Percentiles rank a stretch among this genome's conserved stretches.
Conservation (phyloP, 148 eudicot genomes). For the Chenopodium berlandieri region DNA sequence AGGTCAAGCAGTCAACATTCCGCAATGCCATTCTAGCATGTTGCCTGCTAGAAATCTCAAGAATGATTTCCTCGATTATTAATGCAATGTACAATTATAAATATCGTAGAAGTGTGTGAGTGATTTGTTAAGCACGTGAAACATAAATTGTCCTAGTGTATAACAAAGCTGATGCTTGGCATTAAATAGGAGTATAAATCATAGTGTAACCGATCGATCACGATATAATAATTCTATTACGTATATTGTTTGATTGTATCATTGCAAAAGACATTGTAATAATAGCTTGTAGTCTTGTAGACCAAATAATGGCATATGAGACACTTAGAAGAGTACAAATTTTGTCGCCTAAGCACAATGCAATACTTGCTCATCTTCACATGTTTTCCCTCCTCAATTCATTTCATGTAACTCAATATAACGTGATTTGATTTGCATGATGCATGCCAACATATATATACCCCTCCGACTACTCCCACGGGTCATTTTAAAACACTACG, state of each 20-base stretch:
- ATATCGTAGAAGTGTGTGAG: background rate
- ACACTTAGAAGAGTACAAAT: conserved; percentile 3
- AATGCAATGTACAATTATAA: background rate
- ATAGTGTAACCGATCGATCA: background rate
- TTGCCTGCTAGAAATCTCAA: conserved; percentile 23
- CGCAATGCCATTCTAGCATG: background rate
- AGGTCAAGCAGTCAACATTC: too few relatives aligned
- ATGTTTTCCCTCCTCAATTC: background rate
- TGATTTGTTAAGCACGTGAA: conserved; percentile 11
- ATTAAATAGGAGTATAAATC: too few relatives aligned
- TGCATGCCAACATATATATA: background rate
- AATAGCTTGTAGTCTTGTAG: background rate
- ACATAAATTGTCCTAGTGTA: conserved; percentile 8
- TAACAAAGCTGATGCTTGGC: background rate
- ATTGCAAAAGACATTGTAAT: background rate
- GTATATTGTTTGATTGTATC: background rate
- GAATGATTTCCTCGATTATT: conserved; percentile 12
- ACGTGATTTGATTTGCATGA: background rate
- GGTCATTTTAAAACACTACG: too few relatives aligned
- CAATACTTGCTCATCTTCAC: background rate
- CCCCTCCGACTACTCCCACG: too few relatives aligned
- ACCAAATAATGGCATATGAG: conserved; percentile 5
- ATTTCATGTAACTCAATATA: background rate
- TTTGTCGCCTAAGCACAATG: background rate
- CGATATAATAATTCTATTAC: background rate